phyloP scores from a whole-genome alignment of 2,329 filamentous ascomycete genomes.

The Emergomyces pasteurianus region DNA sequence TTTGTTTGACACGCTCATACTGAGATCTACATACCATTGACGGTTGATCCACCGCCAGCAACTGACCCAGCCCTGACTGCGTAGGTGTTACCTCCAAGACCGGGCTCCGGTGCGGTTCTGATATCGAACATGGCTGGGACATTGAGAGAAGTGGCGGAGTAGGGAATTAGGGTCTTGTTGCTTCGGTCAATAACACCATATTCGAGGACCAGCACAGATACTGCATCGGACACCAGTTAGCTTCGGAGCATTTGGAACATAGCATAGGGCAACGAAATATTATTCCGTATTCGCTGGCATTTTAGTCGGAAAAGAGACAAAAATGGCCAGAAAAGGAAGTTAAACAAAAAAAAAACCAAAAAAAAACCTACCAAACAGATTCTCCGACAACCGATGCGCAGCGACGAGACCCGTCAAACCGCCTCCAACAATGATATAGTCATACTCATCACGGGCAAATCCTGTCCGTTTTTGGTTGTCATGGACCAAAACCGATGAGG shows the following conservation, averaged over 20 bases:
- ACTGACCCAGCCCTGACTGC: slow-evolving; percentile 21
- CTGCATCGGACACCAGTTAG: slow-evolving; percentile 2
- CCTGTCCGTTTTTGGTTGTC: neutral
- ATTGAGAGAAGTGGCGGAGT: slow-evolving; percentile 8
- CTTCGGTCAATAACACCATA: slow-evolving; percentile 12
- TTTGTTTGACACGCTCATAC: neutral
- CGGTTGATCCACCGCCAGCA: slow-evolving; percentile 30
- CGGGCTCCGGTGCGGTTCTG: slow-evolving; percentile 19
- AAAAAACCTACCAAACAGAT: neutral
- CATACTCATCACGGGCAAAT: neutral
- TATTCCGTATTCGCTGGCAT: neutral
- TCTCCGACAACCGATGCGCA: slow-evolving; percentile 4
- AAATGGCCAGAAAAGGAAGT: too few relatives aligned
- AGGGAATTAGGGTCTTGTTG: slow-evolving; percentile 9
- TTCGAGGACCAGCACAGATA: slow-evolving; percentile 12
- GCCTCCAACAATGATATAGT: slow-evolving; percentile 7
- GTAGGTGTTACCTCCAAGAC: slow-evolving; percentile 16
- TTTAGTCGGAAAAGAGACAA: neutral
- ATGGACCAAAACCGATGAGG: neutral
- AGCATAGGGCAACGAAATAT: neutral
- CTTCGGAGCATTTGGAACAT: neutral
- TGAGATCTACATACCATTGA: slow-evolving; percentile 24
- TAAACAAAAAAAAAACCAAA: neutral
- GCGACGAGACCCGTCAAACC: slow-evolving; percentile 5
- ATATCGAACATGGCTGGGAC: slow-evolving; percentile 19